Evolutionary conservation across 208 protist genomes (phyloP).

Genomic region (Acanthamoeba lenticulata): DNA sequence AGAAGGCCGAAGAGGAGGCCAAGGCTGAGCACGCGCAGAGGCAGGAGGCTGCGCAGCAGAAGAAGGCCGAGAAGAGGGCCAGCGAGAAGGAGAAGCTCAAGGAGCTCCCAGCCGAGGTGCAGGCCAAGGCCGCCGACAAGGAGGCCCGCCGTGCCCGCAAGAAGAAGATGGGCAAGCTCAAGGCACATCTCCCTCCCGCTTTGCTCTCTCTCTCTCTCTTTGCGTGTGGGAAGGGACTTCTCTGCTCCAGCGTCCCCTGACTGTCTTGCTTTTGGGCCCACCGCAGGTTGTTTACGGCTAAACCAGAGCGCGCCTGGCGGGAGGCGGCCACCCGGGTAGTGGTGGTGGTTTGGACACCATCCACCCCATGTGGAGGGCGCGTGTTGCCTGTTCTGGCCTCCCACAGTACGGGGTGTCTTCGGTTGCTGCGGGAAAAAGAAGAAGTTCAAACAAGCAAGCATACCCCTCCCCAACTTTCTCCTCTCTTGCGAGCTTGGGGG

Average conservation of each 20-base stretch:
- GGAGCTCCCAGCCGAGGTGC: background rate
- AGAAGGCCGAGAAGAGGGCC: slow-evolving; percentile 24
- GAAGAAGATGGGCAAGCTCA: slow-evolving; percentile 58
- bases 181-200: background rate
- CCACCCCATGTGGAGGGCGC: too few relatives aligned
- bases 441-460: background rate
- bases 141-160: slow-evolving; percentile 20
- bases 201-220: background rate
- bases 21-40: background rate
- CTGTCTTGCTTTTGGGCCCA: too few relatives aligned
- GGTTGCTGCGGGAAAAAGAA: background rate
- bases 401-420: too few relatives aligned
- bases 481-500: too few relatives aligned
- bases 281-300: background rate
- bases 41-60: slow-evolving; percentile 10
- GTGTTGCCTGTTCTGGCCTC: too few relatives aligned
- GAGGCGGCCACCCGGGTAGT: too few relatives aligned
- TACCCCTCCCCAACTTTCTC: too few relatives aligned
- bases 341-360: too few relatives aligned
- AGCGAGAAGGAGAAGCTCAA: slow-evolving; percentile 49
- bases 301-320: too few relatives aligned
- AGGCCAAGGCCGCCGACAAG: slow-evolving; percentile 26
- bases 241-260: too few relatives aligned
- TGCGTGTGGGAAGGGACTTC: too few relatives aligned
- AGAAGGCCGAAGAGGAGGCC: slow-evolving; percentile 15